phyloP scores from a whole-genome alignment of 345 rosid species.

The Ceriops tagal region DNA sequence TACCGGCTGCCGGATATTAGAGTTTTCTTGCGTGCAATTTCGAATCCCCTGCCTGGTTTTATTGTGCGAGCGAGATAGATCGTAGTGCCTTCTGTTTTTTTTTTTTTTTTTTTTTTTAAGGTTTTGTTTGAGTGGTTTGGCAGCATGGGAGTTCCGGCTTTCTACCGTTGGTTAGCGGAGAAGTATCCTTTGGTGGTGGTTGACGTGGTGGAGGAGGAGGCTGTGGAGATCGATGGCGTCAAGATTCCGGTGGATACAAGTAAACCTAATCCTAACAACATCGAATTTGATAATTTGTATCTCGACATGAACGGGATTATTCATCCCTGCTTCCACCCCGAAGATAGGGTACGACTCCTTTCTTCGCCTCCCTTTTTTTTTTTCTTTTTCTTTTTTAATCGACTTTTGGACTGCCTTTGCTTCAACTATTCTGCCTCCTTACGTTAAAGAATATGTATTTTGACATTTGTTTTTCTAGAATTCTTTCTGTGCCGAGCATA shows the following conservation, averaged over 20 bases:
- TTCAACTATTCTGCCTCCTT: no score
- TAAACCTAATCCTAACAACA: constrained; percentile 67
- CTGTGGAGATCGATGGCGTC: constrained; percentile 58
- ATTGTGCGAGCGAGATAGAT: no score
- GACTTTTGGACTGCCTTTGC: background rate
- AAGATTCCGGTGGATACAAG: constrained; percentile 78
- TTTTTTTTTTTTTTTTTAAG: no score
- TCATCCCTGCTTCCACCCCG: constrained; percentile 98
- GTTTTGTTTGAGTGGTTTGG: no score
- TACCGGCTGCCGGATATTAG: no score
- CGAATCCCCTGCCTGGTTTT: no score
- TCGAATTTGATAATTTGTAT: constrained; percentile 84
- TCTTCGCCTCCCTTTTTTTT: background rate
- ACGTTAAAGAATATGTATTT: background rate
- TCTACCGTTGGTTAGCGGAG: constrained; percentile 92
- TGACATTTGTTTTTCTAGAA: background rate
- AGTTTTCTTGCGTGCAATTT: no score
- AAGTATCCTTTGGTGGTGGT: constrained; percentile 70
- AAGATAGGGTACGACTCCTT: constrained; percentile 55
- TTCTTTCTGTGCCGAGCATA: no score
- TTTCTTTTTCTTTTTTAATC: background rate
- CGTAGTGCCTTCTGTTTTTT: rapidly evolving
- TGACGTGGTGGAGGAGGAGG: constrained; percentile 83
- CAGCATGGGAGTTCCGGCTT: constrained; percentile 88
- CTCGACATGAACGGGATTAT: constrained; percentile 99